These are phyloP conservation scores for Funneliformis geosporum DNA, from an alignment of 192 early-diverging fungal species.

Conservation along the genomic window DNA sequence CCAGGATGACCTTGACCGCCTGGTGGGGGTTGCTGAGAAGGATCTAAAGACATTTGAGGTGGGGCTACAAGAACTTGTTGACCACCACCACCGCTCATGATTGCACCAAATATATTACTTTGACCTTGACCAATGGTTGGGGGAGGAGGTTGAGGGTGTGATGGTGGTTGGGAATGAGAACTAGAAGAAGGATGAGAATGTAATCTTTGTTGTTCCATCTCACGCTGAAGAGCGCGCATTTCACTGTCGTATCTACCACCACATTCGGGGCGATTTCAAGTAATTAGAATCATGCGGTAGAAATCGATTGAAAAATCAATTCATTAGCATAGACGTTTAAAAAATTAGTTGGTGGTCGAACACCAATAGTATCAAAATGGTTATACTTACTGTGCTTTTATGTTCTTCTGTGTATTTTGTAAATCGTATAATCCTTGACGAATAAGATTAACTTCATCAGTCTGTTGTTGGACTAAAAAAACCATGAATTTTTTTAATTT, in stretches of 20 bases:
- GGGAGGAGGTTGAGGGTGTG: conserved; percentile 57
- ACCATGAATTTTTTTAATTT: too few relatives aligned
- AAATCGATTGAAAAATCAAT: background rate
- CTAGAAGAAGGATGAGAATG: conserved; percentile 52
- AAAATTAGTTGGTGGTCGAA: background rate
- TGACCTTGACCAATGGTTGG: conserved; percentile 66
- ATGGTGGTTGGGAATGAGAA: conserved; percentile 50
- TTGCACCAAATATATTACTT: conserved; percentile 58
- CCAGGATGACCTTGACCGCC: conserved; percentile 36
- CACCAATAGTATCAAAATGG: background rate
- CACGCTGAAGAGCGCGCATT: conserved; percentile 74
- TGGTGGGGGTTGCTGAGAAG: conserved; percentile 41
- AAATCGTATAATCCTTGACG: conserved; percentile 32
- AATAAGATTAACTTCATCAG: conserved; percentile 27
- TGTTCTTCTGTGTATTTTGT: conserved; percentile 30
- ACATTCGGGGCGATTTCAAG: background rate
- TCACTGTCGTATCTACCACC: conserved; percentile 75
- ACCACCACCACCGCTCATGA: conserved; percentile 50
- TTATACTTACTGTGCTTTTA: conserved; percentile 33
- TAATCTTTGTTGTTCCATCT: conserved; percentile 75
- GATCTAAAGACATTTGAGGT: conserved; percentile 54
- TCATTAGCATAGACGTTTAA: background rate
- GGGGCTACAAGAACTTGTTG: conserved; percentile 50
- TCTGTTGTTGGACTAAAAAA: conserved; percentile 31
- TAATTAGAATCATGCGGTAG: background rate